These are phyloP conservation scores for Yamadazyma sp. DNA, from an alignment of 805 yeast genomes.

Conservation along the genomic window DNA sequence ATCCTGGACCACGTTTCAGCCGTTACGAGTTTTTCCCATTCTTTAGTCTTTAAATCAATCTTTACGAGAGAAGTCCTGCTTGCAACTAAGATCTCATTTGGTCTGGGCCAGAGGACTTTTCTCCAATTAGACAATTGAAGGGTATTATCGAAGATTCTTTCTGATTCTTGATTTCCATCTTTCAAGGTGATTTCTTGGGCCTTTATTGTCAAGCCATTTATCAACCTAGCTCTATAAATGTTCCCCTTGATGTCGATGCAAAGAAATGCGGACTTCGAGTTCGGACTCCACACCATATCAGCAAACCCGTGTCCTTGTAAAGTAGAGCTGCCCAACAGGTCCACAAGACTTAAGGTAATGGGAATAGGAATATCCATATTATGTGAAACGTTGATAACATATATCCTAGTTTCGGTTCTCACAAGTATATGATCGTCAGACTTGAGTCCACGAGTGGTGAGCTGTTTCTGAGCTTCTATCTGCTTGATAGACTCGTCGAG, in stretches of 20 bases:
- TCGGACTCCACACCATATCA: conserved; percentile 47
- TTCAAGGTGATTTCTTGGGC: conserved; percentile 4
- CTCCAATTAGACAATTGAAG: conserved; percentile 57
- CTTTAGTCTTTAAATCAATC: conserved; percentile 20
- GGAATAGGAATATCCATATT: conserved; percentile 12
- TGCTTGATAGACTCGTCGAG: conserved; percentile 42
- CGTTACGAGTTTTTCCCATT: conserved; percentile 35
- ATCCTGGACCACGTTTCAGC: conserved; percentile 56
- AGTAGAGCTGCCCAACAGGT: conserved; percentile 4
- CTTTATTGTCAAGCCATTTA: conserved; percentile 2
- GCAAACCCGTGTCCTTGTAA: conserved; percentile 31
- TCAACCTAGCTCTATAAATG: conserved; percentile 43
- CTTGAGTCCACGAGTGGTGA: background rate
- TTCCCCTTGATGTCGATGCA: conserved; percentile 54
- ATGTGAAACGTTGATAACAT: conserved; percentile 28
- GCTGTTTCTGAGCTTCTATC: conserved; percentile 29
- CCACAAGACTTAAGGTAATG: conserved; percentile 10
- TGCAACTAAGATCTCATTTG: conserved; percentile 26
- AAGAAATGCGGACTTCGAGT: conserved; percentile 36
- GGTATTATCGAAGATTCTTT: conserved; percentile 10
- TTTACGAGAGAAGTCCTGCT: conserved; percentile 46
- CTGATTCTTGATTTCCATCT: conserved; percentile 3
- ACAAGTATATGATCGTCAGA: conserved; percentile 24
- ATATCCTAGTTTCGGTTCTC: conserved; percentile 36
- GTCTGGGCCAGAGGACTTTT: conserved; percentile 46